Conservation (phyloP, 768 basidiomycete genomes). For the Termitomyces sp. region DNA sequence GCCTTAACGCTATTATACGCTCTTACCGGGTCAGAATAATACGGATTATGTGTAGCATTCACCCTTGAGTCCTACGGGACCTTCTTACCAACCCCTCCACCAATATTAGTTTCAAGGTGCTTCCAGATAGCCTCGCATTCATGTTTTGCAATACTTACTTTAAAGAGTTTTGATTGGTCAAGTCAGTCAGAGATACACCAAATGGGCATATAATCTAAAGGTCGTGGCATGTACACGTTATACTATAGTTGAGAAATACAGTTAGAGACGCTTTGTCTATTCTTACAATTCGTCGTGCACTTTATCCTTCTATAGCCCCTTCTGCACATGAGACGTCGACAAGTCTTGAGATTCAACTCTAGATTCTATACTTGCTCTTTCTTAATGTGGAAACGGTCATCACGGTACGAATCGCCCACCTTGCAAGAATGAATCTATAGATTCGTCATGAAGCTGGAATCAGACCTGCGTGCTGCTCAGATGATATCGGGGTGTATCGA, state of each 20-base stretch:
- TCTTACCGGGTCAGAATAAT: neutral
- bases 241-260: conserved; percentile 10
- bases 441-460: conserved; percentile 23
- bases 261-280: conserved; percentile 12
- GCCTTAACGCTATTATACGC: neutral
- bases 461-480: conserved; percentile 17
- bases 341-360: conserved; percentile 20
- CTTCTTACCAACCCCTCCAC: neutral
- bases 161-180: neutral
- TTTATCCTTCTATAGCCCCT: conserved; percentile 17
- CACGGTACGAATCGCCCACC: conserved; percentile 18
- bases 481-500: conserved; percentile 27
- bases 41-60: neutral
- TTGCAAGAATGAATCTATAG: conserved; percentile 30
- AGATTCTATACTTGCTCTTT: conserved; percentile 15
- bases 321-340: conserved; percentile 16
- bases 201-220: conserved; percentile 4
- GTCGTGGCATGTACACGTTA: conserved; percentile 14
- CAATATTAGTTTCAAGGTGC: neutral
- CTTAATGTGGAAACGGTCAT: conserved; percentile 24
- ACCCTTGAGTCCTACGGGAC: neutral
- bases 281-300: conserved; percentile 13
- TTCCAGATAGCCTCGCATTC: neutral
- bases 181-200: neutral
- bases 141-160: neutral